Conservation (phyloP, 495 filamentous ascomycete genomes). For the Penicillium pancosmium region DNA sequence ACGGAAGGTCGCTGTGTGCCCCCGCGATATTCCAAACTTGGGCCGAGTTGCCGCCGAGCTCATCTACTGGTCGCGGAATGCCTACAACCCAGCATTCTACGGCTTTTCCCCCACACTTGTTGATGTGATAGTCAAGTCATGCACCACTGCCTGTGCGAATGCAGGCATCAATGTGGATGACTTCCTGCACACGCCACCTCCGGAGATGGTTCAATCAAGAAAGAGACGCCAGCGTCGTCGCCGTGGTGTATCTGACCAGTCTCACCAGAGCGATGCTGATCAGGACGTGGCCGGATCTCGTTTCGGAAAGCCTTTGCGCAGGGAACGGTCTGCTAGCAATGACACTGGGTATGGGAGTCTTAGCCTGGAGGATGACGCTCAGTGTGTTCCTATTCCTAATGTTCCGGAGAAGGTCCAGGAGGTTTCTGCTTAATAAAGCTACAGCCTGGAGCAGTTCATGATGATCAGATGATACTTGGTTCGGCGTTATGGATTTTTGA, state of each 20-base stretch:
- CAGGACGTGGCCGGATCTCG: conserved; percentile 18
- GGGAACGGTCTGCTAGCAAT: conserved; percentile 32
- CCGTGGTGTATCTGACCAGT: conserved; percentile 19
- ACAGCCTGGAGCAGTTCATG: not conserved
- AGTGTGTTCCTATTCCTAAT: conserved; percentile 5
- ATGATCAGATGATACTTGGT: conserved; percentile 1
- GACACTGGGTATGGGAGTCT: conserved; percentile 39
- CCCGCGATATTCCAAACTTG: conserved; percentile 39
- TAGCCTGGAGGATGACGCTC: conserved; percentile 29
- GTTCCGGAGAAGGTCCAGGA: conserved; percentile 13
- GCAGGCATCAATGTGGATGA: conserved; percentile 45
- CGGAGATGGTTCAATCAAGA: conserved; percentile 11
- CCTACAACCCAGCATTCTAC: conserved; percentile 52
- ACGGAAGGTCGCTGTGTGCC: conserved; percentile 19
- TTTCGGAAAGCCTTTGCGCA: conserved; percentile 20
- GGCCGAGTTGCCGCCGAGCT: conserved; percentile 48
- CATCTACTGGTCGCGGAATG: conserved; percentile 51
- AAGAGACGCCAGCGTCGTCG: conserved; percentile 21
- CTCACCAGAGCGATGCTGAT: conserved; percentile 26
- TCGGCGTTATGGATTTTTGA: conserved; percentile 15
- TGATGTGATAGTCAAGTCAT: conserved; percentile 45
- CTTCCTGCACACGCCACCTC: conserved; percentile 24
- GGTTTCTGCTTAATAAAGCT: conserved; percentile 11
- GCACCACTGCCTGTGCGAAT: conserved; percentile 39
- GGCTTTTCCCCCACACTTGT: conserved; percentile 44